These are phyloP conservation scores for Tricholoma hemisulphureum DNA, from an alignment of 768 basidiomycete genomes.

Conservation along the genomic window DNA sequence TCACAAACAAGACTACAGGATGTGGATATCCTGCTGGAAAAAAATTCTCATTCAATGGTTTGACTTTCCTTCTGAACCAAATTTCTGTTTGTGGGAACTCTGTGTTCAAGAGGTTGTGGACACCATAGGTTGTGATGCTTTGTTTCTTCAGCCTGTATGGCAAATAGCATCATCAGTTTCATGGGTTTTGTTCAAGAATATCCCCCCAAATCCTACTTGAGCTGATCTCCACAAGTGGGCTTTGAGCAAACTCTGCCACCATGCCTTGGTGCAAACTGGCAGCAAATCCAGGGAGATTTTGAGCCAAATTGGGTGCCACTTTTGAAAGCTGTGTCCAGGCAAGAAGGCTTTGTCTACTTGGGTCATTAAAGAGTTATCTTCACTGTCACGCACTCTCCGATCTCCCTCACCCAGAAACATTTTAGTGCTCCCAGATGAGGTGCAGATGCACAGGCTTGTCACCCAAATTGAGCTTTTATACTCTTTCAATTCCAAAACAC, in stretches of 20 bases:
- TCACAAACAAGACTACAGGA: neutral
- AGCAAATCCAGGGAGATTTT: neutral
- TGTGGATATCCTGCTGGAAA: neutral
- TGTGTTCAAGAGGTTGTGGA: neutral
- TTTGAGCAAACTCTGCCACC: neutral
- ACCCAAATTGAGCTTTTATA: neutral
- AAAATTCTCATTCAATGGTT: neutral
- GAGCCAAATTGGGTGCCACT: neutral
- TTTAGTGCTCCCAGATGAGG: neutral
- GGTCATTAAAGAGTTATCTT: neutral
- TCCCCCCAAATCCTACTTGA: neutral
- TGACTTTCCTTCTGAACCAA: neutral
- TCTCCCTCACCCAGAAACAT: neutral
- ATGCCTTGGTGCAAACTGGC: neutral
- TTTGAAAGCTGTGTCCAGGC: neutral
- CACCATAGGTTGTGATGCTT: neutral
- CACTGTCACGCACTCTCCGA: neutral
- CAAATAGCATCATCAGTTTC: neutral
- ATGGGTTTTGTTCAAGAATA: neutral
- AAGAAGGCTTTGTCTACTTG: neutral
- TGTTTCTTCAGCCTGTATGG: neutral
- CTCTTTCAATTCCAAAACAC: neutral
- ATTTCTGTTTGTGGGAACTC: neutral
- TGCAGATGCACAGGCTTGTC: neutral
- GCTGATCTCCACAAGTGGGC: neutral